Base-by-base conservation (phyloP, 805 yeast genomes). In the Metschnikowia dekortorum region DNA sequence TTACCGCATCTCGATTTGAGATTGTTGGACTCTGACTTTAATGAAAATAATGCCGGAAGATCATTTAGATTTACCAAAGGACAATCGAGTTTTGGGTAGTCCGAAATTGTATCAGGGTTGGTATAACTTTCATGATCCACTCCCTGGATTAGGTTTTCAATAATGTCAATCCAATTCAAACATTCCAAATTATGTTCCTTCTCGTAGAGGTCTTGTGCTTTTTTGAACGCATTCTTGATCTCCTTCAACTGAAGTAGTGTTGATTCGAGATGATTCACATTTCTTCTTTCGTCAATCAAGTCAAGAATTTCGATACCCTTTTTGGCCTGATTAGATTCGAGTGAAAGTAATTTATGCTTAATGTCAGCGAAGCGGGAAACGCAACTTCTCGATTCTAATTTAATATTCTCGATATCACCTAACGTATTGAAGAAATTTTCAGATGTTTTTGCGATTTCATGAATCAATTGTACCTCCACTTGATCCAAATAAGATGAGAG, bases 371-470 rank as follows among this genome's bases (percentile, higher is more conserved):
- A 71, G 37, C 75, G 70, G 5, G 65, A 62, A 0, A 85, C 70
- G 26, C 90, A 78, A 10, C 65, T 63, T 10, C 72, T 67, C 2
- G 91, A 80, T 53, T 79, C 80, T 1, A 66, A 61, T 44, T 83
- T 80, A 34, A 91, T 82, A 7, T 72, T 74, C 58, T 83, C 83
- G 50, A 94, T 78, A 54, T 89, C 96, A 48, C 84, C 88, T 48
- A 95, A 71, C 0, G 97, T 91, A 46, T 82, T 82, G 67, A 90
- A 90, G 62, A 94, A 92, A 7, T 91, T 83, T 47, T 83, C 82
- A 0, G 97, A 88, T 0, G 96, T 86, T 55, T 81, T 80, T 3
- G 96, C 85, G 32, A 94, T 89, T 65, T 90, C 96, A 37, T 80
- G 76, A 16, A 91, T 86, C 39, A 92, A 69, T 53, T 86, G 84